Evolutionary conservation across 2,329 filamentous ascomycete genomes (phyloP).

Genomic region (Monilinia polystroma): DNA sequence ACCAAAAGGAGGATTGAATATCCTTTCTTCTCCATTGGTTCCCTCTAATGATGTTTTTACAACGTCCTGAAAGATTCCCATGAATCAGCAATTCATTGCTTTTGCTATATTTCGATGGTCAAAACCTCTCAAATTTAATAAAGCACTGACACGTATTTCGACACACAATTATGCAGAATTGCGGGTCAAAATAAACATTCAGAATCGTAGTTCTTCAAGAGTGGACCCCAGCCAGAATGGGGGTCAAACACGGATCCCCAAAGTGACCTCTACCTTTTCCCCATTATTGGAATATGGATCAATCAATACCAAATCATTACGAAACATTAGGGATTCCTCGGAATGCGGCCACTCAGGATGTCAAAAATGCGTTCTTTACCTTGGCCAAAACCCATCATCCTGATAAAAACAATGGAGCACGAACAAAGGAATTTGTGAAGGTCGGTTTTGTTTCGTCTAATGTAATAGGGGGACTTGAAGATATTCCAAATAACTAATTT

Average conservation of each 20-base stretch:
- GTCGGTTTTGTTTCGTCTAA: constrained; percentile 6
- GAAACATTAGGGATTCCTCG: not conserved
- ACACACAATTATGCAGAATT: not conserved
- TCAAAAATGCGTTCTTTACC: constrained; percentile 18
- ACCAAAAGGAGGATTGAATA: not conserved
- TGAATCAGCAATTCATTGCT: not conserved
- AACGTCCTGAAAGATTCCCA: not conserved
- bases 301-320: constrained; percentile 9
- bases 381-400: constrained; percentile 17
- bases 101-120: not conserved
- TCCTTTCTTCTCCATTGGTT: not conserved
- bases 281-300: constrained; percentile 12
- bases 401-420: constrained; percentile 16
- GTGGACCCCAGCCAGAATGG: not conserved
- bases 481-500: not conserved
- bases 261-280: not conserved
- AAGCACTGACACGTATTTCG: constrained; percentile 9
- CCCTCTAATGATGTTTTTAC: not conserved
- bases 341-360: constrained; percentile 4
- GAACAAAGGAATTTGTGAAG: constrained; percentile 7
- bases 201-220: not conserved
- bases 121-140: not conserved
- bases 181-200: constrained; percentile 8
- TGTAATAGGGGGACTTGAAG: not conserved
- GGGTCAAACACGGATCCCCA: constrained; percentile 1